Conservation (phyloP, 768 basidiomycete genomes). For the Mrakia gelida region DNA sequence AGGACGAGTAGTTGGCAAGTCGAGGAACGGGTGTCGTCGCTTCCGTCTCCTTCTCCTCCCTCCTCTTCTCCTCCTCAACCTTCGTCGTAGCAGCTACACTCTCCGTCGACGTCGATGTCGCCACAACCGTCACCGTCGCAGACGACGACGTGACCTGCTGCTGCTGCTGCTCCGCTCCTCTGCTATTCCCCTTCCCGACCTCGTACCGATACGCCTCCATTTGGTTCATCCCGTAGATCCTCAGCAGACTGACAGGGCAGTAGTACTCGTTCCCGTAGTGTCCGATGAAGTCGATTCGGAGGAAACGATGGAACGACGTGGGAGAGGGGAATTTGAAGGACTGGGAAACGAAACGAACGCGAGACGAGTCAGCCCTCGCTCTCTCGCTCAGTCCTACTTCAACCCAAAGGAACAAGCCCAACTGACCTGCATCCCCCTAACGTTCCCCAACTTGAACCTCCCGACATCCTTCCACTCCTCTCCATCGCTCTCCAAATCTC, state of each 20-base stretch:
- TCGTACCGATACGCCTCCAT: constrained; percentile 67
- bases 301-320: constrained; percentile 75
- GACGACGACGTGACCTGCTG: neutral
- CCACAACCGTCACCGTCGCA: neutral
- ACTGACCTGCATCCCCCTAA: constrained; percentile 82
- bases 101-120: neutral
- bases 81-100: neutral
- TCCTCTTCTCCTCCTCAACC: constrained; percentile 1
- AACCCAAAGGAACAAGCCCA: too few relatives aligned
- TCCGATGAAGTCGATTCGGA: constrained; percentile 87
- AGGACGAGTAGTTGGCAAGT: too few relatives aligned
- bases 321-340: constrained; percentile 41
- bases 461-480: constrained; percentile 71
- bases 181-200: neutral
- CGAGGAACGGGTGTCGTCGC: neutral
- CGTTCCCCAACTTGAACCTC: constrained; percentile 73
- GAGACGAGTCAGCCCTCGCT: neutral
- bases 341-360: constrained; percentile 30
- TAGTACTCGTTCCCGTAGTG: constrained; percentile 95
- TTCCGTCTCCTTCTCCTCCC: neutral
- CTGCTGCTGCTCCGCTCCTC: neutral
- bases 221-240: constrained; percentile 93
- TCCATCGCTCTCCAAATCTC: constrained; percentile 34
- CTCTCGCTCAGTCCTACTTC: too few relatives aligned
- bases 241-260: constrained; percentile 85